phyloP scores from a whole-genome alignment of 306 rosid species.

The Cicer chorassanicum region DNA sequence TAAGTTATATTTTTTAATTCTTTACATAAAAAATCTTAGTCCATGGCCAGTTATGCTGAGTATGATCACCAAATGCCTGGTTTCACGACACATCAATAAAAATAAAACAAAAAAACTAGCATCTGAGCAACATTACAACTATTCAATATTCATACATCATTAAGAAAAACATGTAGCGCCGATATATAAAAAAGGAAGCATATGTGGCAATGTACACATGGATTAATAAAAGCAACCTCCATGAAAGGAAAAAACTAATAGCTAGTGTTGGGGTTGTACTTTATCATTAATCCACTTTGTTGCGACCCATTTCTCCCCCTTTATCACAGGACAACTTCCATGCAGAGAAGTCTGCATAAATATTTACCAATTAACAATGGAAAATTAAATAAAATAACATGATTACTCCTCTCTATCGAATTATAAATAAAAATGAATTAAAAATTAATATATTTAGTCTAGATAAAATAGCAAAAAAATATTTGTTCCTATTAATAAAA shows the following conservation, averaged over 20 bases:
- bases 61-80: too few relatives aligned
- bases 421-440: too few relatives aligned
- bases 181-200: background rate
- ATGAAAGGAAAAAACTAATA: slow-evolving; percentile 24
- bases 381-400: slow-evolving; percentile 9
- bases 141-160: too few relatives aligned
- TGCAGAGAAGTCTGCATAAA: slow-evolving; percentile 65
- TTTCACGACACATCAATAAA: too few relatives aligned
- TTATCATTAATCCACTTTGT: slow-evolving; percentile 68
- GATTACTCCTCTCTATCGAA: background rate
- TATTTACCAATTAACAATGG: slow-evolving; percentile 18
- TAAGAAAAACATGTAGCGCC: background rate
- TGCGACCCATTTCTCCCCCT: slow-evolving; percentile 79
- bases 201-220: background rate
- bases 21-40: too few relatives aligned
- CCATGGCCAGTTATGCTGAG: too few relatives aligned
- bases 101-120: too few relatives aligned
- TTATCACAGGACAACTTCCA: slow-evolving; percentile 74
- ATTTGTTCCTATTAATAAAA: too few relatives aligned
- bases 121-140: too few relatives aligned
- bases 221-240: background rate
- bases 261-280: slow-evolving; percentile 36
- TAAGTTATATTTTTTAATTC: too few relatives aligned
- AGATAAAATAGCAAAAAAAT: too few relatives aligned
- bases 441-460: too few relatives aligned